Evolutionary conservation across 106 monocot genomes (phyloP).

Genomic region (Dioscorea alata): DNA sequence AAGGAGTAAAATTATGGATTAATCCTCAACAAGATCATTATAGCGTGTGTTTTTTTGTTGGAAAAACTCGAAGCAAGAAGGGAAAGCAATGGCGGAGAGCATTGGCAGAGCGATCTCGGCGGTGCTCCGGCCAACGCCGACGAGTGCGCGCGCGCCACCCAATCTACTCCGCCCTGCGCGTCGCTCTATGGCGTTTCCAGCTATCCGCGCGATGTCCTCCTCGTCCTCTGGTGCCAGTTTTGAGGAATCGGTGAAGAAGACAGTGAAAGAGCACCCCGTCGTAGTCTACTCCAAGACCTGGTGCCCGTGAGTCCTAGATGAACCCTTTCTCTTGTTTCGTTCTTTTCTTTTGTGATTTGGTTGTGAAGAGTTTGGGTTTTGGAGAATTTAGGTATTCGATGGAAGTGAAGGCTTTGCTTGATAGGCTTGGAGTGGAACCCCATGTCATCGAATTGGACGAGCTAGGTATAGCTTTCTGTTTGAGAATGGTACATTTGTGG

Average conservation of each 20-base stretch:
- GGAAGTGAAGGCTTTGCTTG: conserved; percentile 92
- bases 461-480: conserved; percentile 40
- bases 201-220: conserved; percentile 37
- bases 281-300: conserved; percentile 97
- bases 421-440: conserved; percentile 74
- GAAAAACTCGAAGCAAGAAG: no score
- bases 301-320: conserved; percentile 75
- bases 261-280: conserved; percentile 68
- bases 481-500: no score
- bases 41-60: no score
- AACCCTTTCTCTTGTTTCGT: background rate
- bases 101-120: no score
- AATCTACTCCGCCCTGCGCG: no score
- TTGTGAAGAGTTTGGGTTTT: background rate
- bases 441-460: conserved; percentile 85
- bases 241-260: conserved; percentile 79
- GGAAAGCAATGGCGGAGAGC: no score
- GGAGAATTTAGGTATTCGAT: conserved; percentile 58
- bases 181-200: background rate
- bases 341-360: background rate
- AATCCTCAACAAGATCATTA: no score
- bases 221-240: conserved; percentile 66
- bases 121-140: no score
- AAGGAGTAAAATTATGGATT: no score
- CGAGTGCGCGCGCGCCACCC: no score